phyloP scores from a whole-genome alignment of 2,329 filamentous ascomycete genomes.

The Neopestalotiopsis sp. region DNA sequence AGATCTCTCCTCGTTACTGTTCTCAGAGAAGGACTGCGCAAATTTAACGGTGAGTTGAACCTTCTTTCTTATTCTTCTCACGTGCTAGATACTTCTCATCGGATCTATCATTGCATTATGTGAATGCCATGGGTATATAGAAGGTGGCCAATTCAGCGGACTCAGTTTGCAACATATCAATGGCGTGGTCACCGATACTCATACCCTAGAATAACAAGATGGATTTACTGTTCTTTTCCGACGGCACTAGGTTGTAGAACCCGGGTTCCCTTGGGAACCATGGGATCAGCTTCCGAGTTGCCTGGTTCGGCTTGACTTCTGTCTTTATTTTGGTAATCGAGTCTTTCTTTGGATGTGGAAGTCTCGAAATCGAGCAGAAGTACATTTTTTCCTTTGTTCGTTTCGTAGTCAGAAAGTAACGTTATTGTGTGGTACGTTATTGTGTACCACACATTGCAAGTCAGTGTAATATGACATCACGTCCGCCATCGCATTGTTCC shows the following conservation, averaged over 20 bases:
- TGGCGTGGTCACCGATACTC: slow-evolving; percentile 73
- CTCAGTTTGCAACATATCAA: slow-evolving; percentile 41
- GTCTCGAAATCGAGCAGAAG: slow-evolving; percentile 56
- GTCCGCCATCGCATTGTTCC: neutral
- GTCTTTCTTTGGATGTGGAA: slow-evolving; percentile 54
- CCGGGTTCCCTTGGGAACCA: slow-evolving; percentile 38
- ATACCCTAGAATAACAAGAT: slow-evolving; percentile 62
- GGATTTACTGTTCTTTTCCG: slow-evolving; percentile 29
- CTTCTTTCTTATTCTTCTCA: no score
- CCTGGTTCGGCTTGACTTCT: slow-evolving; percentile 31
- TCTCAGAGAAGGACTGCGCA: slow-evolving; percentile 70
- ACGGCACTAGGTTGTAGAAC: slow-evolving; percentile 37
- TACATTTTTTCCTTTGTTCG: slow-evolving; percentile 43
- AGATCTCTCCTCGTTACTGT: slow-evolving; percentile 78
- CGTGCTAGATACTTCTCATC: slow-evolving; percentile 19
- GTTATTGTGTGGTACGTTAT: neutral
- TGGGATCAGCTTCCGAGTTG: slow-evolving; percentile 44
- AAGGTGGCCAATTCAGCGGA: slow-evolving; percentile 64
- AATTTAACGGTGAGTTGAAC: slow-evolving; percentile 43
- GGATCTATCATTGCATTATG: slow-evolving; percentile 20
- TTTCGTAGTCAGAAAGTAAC: neutral
- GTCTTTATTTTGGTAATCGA: slow-evolving; percentile 47
- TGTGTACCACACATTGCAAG: neutral
- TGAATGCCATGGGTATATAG: slow-evolving; percentile 56
- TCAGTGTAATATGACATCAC: neutral